Evolutionary conservation across 257 asterid genomes (phyloP).

Genomic region (Petunia axillaris): DNA sequence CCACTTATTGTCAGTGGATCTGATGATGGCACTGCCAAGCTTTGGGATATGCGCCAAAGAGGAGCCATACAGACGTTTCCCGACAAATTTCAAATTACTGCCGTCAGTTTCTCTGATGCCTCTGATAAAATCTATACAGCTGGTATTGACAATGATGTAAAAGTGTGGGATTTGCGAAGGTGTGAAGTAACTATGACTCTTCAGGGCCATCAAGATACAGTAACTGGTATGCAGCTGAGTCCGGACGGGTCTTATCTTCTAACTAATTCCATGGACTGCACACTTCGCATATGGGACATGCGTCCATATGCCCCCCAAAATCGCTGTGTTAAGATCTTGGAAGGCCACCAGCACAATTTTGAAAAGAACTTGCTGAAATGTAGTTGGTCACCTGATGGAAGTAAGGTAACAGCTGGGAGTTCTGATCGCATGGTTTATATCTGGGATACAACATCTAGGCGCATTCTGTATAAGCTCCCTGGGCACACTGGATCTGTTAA

Average conservation of each 20-base stretch:
- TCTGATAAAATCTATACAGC: slow-evolving; percentile 91
- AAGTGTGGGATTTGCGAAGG: slow-evolving; percentile 94
- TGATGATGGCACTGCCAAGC: slow-evolving; percentile 97
- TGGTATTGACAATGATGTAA: slow-evolving; percentile 90
- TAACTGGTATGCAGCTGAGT: slow-evolving; percentile 93
- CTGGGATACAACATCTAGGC: slow-evolving; percentile 94
- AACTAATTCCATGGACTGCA: slow-evolving; percentile 90
- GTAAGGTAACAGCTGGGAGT: slow-evolving; percentile 95
- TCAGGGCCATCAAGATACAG: slow-evolving; percentile 94
- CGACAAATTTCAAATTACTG: slow-evolving; percentile 94
- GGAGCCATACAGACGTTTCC: slow-evolving; percentile 97
- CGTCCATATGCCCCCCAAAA: slow-evolving; percentile 97
- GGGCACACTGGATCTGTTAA: slow-evolving; percentile 95
- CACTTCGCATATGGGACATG: slow-evolving; percentile 98
- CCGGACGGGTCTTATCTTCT: slow-evolving; percentile 98
- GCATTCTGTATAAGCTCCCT: slow-evolving; percentile 89
- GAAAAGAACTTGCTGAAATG: slow-evolving; percentile 95
- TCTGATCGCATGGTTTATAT: slow-evolving; percentile 92
- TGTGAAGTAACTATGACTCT: slow-evolving; percentile 91
- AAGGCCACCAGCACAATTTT: slow-evolving; percentile 96
- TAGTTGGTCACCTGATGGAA: slow-evolving; percentile 98
- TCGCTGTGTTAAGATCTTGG: slow-evolving; percentile 91
- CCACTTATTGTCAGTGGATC: slow-evolving; percentile 98
- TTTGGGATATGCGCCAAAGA: slow-evolving; percentile 99
- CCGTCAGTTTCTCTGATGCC: slow-evolving; percentile 96